These are phyloP conservation scores for Didymella pinodella DNA, from an alignment of 2,329 filamentous ascomycete species.

Conservation along the genomic window DNA sequence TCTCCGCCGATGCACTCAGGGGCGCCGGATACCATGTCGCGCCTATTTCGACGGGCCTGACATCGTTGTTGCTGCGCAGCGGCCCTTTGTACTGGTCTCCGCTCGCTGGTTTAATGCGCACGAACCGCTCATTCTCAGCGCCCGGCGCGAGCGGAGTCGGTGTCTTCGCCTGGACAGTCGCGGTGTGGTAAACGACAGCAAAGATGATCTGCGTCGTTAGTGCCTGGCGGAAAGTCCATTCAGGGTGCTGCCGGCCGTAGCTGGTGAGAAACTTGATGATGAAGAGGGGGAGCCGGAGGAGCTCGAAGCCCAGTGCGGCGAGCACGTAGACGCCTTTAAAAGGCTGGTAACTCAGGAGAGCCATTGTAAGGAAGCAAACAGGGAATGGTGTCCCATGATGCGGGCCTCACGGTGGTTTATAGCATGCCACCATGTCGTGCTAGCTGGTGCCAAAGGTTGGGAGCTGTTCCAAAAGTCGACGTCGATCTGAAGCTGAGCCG, in stretches of 20 bases:
- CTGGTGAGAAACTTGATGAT: slow-evolving; percentile 49
- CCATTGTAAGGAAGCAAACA: slow-evolving; percentile 19
- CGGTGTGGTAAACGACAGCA: slow-evolving; percentile 44
- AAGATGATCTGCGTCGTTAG: slow-evolving; percentile 47
- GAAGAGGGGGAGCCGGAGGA: slow-evolving; percentile 52
- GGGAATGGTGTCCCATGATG: background rate
- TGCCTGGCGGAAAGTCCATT: slow-evolving; percentile 53
- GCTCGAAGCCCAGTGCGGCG: slow-evolving; percentile 45
- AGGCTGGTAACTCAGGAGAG: slow-evolving; percentile 47
- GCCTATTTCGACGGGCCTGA: slow-evolving; percentile 51
- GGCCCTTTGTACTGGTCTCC: slow-evolving; percentile 42
- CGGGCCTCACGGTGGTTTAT: slow-evolving; percentile 8
- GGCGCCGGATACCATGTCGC: slow-evolving; percentile 55
- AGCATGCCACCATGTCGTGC: slow-evolving; percentile 2
- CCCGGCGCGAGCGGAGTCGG: slow-evolving; percentile 49
- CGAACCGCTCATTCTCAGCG: slow-evolving; percentile 51
- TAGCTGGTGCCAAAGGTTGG: slow-evolving; percentile 6
- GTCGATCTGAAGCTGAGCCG: slow-evolving; percentile 8
- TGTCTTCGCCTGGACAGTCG: slow-evolving; percentile 37
- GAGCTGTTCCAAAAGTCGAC: slow-evolving; percentile 1
- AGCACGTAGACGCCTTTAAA: slow-evolving; percentile 53
- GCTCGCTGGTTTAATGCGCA: slow-evolving; percentile 39
- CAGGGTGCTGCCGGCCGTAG: slow-evolving; percentile 50
- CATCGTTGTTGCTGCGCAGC: slow-evolving; percentile 38
- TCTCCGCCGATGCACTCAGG: slow-evolving; percentile 22